These are phyloP conservation scores for Starmerella gropengiesseri DNA, from an alignment of 805 yeast genomes.

Conservation along the genomic window DNA sequence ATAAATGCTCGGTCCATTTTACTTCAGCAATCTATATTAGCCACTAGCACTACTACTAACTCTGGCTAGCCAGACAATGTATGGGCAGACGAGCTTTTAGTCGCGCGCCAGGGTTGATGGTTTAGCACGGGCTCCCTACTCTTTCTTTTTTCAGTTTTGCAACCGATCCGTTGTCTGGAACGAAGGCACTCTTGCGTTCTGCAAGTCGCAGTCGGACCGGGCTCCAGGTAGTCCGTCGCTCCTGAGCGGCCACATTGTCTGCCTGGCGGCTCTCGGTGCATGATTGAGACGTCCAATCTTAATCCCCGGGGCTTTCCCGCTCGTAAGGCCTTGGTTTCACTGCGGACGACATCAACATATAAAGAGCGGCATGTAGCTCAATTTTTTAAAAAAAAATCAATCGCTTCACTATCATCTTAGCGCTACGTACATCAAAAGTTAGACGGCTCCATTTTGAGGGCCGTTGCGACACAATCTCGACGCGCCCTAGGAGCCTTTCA, in stretches of 20 bases:
- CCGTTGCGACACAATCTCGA: not conserved
- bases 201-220: conserved; percentile 4
- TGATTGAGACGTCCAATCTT: conserved; percentile 23
- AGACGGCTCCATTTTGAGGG: not conserved
- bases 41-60: too few relatives aligned
- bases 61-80: too few relatives aligned
- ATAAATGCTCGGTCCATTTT: too few relatives aligned
- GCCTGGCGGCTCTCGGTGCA: conserved; percentile 11
- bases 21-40: too few relatives aligned
- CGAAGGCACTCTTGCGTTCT: conserved; percentile 12
- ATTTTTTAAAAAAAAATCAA: not conserved
- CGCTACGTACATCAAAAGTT: not conserved
- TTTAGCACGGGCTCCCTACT: not conserved
- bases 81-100: not conserved
- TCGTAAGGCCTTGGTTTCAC: conserved; percentile 25
- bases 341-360: conserved; percentile 24
- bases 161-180: conserved; percentile 9
- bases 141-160: conserved; percentile 2
- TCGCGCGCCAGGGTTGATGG: not conserved
- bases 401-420: not conserved
- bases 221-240: not conserved
- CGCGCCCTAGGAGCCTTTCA: too few relatives aligned
- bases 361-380: too few relatives aligned
- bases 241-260: not conserved
- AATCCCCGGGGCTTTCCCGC: conserved; percentile 24